phyloP scores from a whole-genome alignment of 2,329 filamentous ascomycete species.

The Calonectria hongkongensis region DNA sequence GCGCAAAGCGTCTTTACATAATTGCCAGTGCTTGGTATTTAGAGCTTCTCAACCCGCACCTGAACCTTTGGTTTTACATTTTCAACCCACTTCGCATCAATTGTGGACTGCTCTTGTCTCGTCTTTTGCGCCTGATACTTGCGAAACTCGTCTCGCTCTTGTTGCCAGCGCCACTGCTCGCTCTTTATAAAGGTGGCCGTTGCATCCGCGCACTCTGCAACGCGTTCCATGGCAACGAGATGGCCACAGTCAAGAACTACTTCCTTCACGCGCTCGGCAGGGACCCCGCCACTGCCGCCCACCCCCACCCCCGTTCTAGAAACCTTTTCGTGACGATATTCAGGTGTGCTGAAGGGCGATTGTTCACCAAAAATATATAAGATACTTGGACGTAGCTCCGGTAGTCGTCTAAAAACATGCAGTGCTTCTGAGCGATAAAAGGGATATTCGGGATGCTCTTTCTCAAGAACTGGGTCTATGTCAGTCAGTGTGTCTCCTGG shows the following conservation, averaged over 20 bases:
- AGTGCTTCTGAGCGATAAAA: slow-evolving; percentile 29
- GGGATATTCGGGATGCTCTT: slow-evolving; percentile 7
- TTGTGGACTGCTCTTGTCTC: slow-evolving; percentile 2
- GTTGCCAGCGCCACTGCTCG: not conserved
- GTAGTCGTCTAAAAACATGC: slow-evolving; percentile 8
- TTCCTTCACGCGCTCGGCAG: not conserved
- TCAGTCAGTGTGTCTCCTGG: not conserved
- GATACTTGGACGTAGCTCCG: slow-evolving; percentile 22
- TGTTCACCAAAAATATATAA: slow-evolving; percentile 23
- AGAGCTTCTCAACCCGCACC: not conserved
- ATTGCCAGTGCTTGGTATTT: not conserved
- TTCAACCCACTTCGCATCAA: not conserved
- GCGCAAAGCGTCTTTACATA: too few relatives aligned
- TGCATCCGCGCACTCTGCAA: not conserved
- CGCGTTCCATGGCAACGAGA: slow-evolving; percentile 16
- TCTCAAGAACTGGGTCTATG: not conserved
- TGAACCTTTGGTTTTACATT: not conserved
- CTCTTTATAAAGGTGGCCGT: not conserved
- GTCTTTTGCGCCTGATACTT: not conserved
- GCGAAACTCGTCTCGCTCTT: not conserved
- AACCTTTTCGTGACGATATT: slow-evolving; percentile 3
- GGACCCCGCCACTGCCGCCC: slow-evolving; percentile 13
- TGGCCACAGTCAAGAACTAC: slow-evolving; percentile 11
- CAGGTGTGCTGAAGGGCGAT: not conserved
- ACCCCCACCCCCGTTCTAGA: not conserved